Base-by-base conservation (phyloP, 192 early-diverging fungal species). In the Spizellomyces sp. region DNA sequence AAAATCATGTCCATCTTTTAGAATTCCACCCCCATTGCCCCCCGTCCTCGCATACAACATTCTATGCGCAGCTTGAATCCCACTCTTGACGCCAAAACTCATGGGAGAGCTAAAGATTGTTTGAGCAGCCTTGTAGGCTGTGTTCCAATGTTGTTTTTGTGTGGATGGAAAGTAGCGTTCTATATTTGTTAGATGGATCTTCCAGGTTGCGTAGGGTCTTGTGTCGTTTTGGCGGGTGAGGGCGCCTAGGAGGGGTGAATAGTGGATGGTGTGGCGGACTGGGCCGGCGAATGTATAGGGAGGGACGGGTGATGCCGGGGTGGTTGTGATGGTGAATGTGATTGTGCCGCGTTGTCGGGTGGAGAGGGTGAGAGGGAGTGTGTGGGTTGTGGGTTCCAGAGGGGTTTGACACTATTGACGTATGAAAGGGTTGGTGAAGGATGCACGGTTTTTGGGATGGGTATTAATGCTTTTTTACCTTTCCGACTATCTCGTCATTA, bases 261-360 rank as follows among this genome's bases (percentile, higher is more conserved):
- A 17, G 48, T 70, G 69, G 9, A 45, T 48, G 4, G 69, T 46
- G 58, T 62, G 62, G 42, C 69, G 69, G 9, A 62, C 45, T 27
- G 69, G 69, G 4, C 69, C 69, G 6, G 58, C 69, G 48, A 70
- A 70, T 48, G 43, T 12, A 21, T 70, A 70, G 8, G 58, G 69
- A 36, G 12, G 15, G 19, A 21, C 56, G 17, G 41, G 12, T 15
- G 41, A 6, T 60, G 45, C 22, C 5, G 59, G 69, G 9, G 43
- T 44, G 0, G 57, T 70, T 17, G 19, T 17, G 45, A 69, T 57
- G n/a, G 19, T 8, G 0, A 69, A n/a, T 15, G 19, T 36, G 22
- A 69, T 45, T 12, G 14, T 58, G 8, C 67, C 67, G n/a, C 54
- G 67, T 6, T 14, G n/a, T 10, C 42, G 65, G 0, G 60, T 36